Percentiles rank a stretch among this genome's conserved stretches.
These are phyloP conservation scores for Saccharomycopsis sp. DNA, from an alignment of 805 yeast genomes.

Conservation along the genomic window DNA sequence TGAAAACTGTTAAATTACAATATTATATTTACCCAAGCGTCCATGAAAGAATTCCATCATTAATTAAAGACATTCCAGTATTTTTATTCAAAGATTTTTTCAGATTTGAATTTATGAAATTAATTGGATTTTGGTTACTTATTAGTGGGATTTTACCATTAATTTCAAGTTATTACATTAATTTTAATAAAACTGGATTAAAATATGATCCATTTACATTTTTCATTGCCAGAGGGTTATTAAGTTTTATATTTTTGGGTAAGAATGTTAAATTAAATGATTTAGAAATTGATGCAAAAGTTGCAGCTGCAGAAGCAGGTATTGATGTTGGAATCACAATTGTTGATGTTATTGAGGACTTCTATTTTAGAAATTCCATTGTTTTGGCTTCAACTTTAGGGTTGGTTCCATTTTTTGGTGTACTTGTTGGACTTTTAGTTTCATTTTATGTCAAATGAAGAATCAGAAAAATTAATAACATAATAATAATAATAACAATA, in stretches of 20 bases:
- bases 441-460: constrained; percentile 29
- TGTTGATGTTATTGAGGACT: constrained; percentile 16
- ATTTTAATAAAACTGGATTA: constrained; percentile 23
- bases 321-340: constrained; percentile 9
- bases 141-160: constrained; percentile 23
- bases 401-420: constrained; percentile 29
- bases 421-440: constrained; percentile 27
- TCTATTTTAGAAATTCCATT: constrained; percentile 23
- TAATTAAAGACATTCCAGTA: constrained; percentile 20
- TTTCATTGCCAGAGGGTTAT: constrained; percentile 40
- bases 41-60: constrained; percentile 21
- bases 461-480: no score
- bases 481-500: no score
- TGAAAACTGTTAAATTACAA: constrained; percentile 22
- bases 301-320: constrained; percentile 27
- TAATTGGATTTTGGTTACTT: constrained; percentile 25
- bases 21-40: constrained; percentile 23
- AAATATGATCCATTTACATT: constrained; percentile 48
- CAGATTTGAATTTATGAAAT: constrained; percentile 22
- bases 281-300: constrained; percentile 26
- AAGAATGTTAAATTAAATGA: constrained; percentile 26
- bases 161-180: constrained; percentile 27
- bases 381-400: constrained; percentile 29
- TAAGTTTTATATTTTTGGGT: constrained; percentile 32
- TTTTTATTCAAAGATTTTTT: constrained; percentile 23